phyloP scores from a whole-genome alignment of 169 alveolate genomes.

The Cryptosporidium parvum region DNA sequence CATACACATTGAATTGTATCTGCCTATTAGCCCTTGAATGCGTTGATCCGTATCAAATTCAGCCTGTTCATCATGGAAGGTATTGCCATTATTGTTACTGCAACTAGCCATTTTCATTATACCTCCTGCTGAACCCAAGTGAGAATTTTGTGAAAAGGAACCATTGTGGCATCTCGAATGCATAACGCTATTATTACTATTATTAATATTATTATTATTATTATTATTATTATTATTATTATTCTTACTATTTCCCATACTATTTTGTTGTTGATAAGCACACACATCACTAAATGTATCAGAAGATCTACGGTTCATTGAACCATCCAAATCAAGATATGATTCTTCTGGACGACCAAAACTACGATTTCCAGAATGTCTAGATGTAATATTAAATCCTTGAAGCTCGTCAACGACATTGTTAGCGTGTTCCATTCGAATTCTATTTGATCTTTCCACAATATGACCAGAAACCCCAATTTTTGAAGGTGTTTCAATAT shows the following conservation, averaged over 20 bases:
- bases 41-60: not conserved
- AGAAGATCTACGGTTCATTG: slow-evolving; percentile 37
- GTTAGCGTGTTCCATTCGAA: slow-evolving; percentile 2
- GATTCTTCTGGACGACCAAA: slow-evolving; percentile 41
- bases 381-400: not conserved
- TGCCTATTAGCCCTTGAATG: slow-evolving; percentile 26
- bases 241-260: not conserved
- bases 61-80: slow-evolving; percentile 7
- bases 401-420: slow-evolving; percentile 19
- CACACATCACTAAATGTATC: slow-evolving; percentile 31
- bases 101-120: not conserved
- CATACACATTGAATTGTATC: slow-evolving; percentile 47
- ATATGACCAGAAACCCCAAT: not conserved
- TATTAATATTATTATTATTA: not conserved
- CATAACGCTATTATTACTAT: not conserved
- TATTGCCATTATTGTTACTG: not conserved
- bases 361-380: slow-evolving; percentile 3
- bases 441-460: not conserved
- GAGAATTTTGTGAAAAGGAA: slow-evolving; percentile 14
- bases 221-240: not conserved
- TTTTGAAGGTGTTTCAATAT: slow-evolving; percentile 7
- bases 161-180: slow-evolving; percentile 10
- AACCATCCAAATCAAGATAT: slow-evolving; percentile 43
- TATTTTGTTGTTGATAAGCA: slow-evolving; percentile 7
- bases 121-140: not conserved